A percentile compares a stretch with the other conserved stretches of the same genome.
Evolutionary conservation across 2,329 filamentous ascomycete genomes (phyloP).

Genomic region (Clarireedia sp.): DNA sequence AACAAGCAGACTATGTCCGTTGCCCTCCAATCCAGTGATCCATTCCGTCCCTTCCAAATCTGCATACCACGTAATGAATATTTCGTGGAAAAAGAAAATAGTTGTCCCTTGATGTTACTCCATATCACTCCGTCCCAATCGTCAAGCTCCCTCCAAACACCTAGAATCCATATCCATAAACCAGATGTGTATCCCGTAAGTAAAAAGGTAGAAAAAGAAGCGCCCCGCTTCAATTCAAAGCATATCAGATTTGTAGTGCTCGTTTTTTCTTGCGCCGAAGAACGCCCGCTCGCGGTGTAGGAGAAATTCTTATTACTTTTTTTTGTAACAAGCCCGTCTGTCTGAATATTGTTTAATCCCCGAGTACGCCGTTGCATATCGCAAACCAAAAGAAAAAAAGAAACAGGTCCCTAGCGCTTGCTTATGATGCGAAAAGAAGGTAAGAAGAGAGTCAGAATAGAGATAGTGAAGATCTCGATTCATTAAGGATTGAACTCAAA

Average conservation of each 20-base stretch:
- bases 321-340: not conserved
- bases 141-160: not conserved
- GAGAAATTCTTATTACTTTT: not conserved
- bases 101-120: not conserved
- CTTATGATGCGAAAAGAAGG: not conserved
- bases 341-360: not conserved
- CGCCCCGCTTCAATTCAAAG: not conserved
- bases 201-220: not conserved
- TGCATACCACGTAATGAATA: too few species aligned
- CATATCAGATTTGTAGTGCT: too few species aligned
- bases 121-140: not conserved
- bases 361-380: not conserved
- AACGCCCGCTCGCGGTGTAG: not conserved
- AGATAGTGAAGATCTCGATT: not conserved
- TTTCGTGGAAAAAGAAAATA: too few species aligned
- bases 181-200: not conserved
- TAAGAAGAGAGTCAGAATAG: not conserved
- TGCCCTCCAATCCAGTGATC: too few species aligned
- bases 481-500: slow-evolving; percentile 3
- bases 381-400: not conserved
- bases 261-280: not conserved
- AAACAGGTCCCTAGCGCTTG: not conserved
- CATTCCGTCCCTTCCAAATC: too few species aligned
- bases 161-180: slow-evolving; percentile 5
- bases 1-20: too few species aligned